Evolutionary conservation across 371 early-diverging fungal species (phyloP).

Genomic region (Apophysomyces trapeziformis): DNA sequence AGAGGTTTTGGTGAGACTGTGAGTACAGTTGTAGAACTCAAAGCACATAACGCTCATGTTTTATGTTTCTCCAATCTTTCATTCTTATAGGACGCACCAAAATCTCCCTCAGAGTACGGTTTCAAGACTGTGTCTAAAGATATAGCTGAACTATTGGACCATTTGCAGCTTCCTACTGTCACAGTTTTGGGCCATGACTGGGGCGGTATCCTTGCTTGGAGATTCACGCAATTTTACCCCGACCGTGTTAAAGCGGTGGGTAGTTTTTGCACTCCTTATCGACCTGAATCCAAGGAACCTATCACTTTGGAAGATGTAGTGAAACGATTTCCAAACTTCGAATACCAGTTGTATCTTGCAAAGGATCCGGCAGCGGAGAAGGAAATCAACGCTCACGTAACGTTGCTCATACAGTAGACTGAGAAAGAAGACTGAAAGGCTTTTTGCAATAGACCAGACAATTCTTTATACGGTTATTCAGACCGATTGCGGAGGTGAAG

Average conservation of each 20-base stretch:
- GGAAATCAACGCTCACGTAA: slow-evolving; percentile 30
- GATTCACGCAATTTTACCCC: slow-evolving; percentile 70
- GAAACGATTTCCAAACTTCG: slow-evolving; percentile 56
- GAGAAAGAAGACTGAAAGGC: not conserved
- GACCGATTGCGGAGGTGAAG: slow-evolving; percentile 26
- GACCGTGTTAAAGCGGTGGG: slow-evolving; percentile 64
- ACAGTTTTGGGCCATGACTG: slow-evolving; percentile 79
- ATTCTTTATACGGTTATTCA: slow-evolving; percentile 41
- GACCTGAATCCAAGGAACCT: slow-evolving; percentile 38
- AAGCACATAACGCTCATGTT: no score
- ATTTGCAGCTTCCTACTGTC: slow-evolving; percentile 60
- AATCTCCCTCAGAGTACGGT: slow-evolving; percentile 54
- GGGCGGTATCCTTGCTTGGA: slow-evolving; percentile 75
- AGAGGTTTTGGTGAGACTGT: slow-evolving; percentile 77
- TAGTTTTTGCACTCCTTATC: slow-evolving; percentile 70
- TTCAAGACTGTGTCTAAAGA: slow-evolving; percentile 59
- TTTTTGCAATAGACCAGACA: slow-evolving; percentile 19
- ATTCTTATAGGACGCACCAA: slow-evolving; percentile 49
- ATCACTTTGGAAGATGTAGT: slow-evolving; percentile 58
- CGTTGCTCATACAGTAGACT: not conserved
- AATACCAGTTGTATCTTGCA: slow-evolving; percentile 56
- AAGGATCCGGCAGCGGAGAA: slow-evolving; percentile 41
- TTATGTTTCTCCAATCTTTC: not conserved
- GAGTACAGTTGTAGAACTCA: slow-evolving; percentile 18
- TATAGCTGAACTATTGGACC: slow-evolving; percentile 63